Evolutionary conservation across 352 stramenopile species (phyloP).

Genomic region (Phytopythium boreale): DNA sequence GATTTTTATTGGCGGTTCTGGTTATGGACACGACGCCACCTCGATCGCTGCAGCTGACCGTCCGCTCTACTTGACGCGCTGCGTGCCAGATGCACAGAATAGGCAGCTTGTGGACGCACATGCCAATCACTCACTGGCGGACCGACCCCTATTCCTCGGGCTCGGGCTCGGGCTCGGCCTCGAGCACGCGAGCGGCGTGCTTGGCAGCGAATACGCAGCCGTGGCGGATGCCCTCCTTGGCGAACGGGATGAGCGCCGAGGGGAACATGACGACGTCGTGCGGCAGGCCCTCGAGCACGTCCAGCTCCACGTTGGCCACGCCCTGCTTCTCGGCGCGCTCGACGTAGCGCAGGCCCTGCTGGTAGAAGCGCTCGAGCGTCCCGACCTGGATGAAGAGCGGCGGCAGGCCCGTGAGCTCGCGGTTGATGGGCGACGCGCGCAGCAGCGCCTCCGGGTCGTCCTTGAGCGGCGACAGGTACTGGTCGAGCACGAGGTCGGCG

Average conservation of each 20-base stretch:
- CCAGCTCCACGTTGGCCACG: conserved; percentile 28
- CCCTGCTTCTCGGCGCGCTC: conserved; percentile 28
- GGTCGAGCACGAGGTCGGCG: conserved; percentile 2
- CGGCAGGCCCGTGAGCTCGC: conserved; percentile 28
- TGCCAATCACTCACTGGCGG: too few species aligned
- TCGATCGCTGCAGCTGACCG: too few species aligned
- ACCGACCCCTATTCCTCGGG: too few species aligned
- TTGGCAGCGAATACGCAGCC: conserved; percentile 14
- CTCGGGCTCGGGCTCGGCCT: conserved; percentile 2
- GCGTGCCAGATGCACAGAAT: too few species aligned
- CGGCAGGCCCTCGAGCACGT: conserved; percentile 30
- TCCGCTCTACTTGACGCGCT: too few species aligned
- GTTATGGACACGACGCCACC: too few species aligned
- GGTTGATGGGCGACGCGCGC: conserved; percentile 32
- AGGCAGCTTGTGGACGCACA: too few species aligned
- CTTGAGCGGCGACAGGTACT: neutral
- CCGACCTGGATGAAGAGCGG: conserved; percentile 35
- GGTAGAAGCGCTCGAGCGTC: conserved; percentile 26
- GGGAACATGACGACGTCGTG: conserved; percentile 39
- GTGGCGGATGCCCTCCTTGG: conserved; percentile 15
- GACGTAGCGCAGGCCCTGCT: conserved; percentile 19
- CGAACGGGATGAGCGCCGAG: conserved; percentile 27
- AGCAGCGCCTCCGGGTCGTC: conserved; percentile 14
- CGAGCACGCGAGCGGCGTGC: conserved; percentile 3
- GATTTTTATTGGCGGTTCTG: too few species aligned